Conservation (phyloP, 169 alveolate species). For the Eimeria maxima region DNA sequence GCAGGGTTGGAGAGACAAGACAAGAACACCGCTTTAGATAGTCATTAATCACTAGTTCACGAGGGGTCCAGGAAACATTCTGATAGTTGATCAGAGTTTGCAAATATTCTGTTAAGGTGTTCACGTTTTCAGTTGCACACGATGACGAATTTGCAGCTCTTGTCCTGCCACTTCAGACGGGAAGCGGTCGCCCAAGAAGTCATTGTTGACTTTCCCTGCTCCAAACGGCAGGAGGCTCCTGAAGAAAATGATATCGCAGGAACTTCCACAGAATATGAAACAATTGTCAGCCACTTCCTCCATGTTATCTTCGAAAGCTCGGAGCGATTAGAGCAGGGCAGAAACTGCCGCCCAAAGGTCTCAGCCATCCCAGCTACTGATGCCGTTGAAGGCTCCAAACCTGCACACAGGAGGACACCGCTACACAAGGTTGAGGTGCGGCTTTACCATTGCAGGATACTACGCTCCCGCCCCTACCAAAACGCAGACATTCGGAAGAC, state of each 20-base stretch:
- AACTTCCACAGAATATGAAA: slow-evolving; percentile 16
- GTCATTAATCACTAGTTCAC: not conserved
- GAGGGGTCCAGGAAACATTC: not conserved
- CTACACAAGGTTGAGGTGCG: not conserved
- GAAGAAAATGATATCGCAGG: slow-evolving; percentile 7
- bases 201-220: slow-evolving; percentile 50
- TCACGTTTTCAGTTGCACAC: not conserved
- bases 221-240: slow-evolving; percentile 27
- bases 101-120: not conserved
- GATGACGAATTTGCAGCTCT: not conserved
- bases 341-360: not conserved
- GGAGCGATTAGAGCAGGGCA: not conserved
- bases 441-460: slow-evolving; percentile 6
- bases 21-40: not conserved
- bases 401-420: not conserved
- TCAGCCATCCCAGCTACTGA: not conserved
- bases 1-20: not conserved
- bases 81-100: not conserved
- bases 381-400: not conserved
- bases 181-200: slow-evolving; percentile 66
- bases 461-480: slow-evolving; percentile 33
- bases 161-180: not conserved
- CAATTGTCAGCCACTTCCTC: slow-evolving; percentile 12
- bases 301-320: not conserved
- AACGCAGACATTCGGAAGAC: not conserved